Base-by-base conservation (phyloP, 2,329 filamentous ascomycete genomes). In the Geosmithia flava region DNA sequence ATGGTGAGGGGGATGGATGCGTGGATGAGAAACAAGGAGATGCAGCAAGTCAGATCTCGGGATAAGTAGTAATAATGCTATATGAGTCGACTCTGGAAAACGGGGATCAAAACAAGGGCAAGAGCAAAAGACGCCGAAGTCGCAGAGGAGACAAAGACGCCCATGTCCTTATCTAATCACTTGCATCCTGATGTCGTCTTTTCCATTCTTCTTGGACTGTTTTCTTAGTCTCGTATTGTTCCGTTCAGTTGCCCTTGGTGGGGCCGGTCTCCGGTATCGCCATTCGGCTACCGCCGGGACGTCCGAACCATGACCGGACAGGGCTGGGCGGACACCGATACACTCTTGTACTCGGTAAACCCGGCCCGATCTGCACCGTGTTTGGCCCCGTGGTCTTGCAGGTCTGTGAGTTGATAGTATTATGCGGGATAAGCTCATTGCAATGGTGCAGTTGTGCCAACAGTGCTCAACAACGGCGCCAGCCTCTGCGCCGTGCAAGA, bases 1-100 rank as follows among this genome's bases (percentile, higher is more conserved):
- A 48, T 44, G 27, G 3, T 37, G 42, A 20, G n/a, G n/a, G 15
- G 7, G 51, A 54, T 54, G 33, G 33, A 20, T 48, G 30, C 13
- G 19, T 47, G 20, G 30, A 23, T 20, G 30, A 44, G 7, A 6
- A 29, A 37, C 20, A 20, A 43, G 45, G 7, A 16, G 20, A 19
- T 40, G 8, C 41, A 47, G 7, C 17, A 43, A 43, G 17, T 43
- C 7, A 23, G 17, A 5, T 19, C 7, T 43, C 41, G 41, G 29
- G 29, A 30, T 30, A 30, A 30, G 11, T 30, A 30, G 29, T 7
- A 30, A 43, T 11, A 43, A 19, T 43, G 41, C 17, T 8, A 2
- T 19, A 43, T 43, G 3, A 19, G 7, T 23, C 41, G 7, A 4
- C 41, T 30, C 17, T 19, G 40, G 29, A 46, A 20, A 42, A 53